These are phyloP conservation scores for Candida sonorensis DNA, from an alignment of 805 yeast species.

Conservation along the genomic window DNA sequence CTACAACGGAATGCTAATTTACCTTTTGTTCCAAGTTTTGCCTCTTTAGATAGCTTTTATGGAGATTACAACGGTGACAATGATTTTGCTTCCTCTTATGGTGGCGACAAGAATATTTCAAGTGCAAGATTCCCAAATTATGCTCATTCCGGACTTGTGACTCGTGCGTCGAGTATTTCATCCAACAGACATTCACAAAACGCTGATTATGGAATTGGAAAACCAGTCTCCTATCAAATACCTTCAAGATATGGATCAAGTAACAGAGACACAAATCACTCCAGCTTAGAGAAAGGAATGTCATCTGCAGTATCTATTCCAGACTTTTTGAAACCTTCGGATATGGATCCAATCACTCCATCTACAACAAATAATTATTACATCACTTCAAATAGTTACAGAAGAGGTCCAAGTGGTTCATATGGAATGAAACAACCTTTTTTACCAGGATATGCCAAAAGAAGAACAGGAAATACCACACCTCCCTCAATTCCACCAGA, in stretches of 20 bases:
- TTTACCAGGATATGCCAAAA: too few species aligned
- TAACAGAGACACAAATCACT: conserved; percentile 12
- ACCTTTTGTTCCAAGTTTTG: conserved; percentile 69
- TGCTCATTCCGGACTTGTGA: not conserved
- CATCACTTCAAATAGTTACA: conserved; percentile 3
- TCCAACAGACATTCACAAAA: not conserved
- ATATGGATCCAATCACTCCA: conserved; percentile 18
- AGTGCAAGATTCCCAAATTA: conserved; percentile 6
- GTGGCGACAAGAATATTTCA: conserved; percentile 3
- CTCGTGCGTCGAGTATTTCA: not conserved
- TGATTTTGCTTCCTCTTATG: conserved; percentile 4
- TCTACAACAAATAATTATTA: conserved; percentile 11
- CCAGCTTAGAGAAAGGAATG: too few species aligned
- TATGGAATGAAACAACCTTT: too few species aligned
- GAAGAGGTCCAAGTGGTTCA: too few species aligned
- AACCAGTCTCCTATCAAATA: not conserved
- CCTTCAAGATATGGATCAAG: not conserved
- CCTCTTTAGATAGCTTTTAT: conserved; percentile 66
- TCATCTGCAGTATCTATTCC: conserved; percentile 23
- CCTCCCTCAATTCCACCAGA: too few species aligned
- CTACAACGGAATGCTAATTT: conserved; percentile 18
- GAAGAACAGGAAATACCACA: too few species aligned
- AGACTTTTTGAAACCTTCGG: conserved; percentile 15
- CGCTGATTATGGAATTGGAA: not conserved
- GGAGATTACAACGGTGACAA: conserved; percentile 12